Conservation (phyloP, 106 monocot genomes). For the Dioscorea alata region DNA sequence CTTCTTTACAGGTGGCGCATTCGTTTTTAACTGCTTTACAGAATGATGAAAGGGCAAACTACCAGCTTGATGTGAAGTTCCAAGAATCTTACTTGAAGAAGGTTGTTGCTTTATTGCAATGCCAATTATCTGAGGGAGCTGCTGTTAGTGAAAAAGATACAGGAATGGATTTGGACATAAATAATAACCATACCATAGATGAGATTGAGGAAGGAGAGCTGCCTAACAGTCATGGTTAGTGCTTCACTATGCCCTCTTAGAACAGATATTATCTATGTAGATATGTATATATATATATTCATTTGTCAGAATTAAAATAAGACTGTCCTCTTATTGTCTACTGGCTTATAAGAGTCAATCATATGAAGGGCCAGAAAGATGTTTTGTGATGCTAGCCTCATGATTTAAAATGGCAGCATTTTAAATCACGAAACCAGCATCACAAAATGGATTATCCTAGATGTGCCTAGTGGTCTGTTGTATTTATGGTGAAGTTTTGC, state of each 20-base stretch:
- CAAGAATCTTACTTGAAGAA: constrained; percentile 94
- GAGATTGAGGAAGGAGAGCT: constrained; percentile 97
- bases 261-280: too few species aligned
- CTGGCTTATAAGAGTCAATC: too few species aligned
- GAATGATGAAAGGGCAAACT: constrained; percentile 91
- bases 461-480: too few species aligned
- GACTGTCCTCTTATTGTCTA: too few species aligned
- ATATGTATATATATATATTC: too few species aligned
- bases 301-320: too few species aligned
- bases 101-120: constrained; percentile 70
- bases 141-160: constrained; percentile 18
- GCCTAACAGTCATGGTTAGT: constrained; percentile 76
- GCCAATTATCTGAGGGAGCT: constrained; percentile 92
- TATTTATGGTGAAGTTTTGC: too few species aligned
- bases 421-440: too few species aligned
- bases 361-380: too few species aligned
- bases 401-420: too few species aligned
- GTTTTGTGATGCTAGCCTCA: too few species aligned
- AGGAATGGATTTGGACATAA: constrained; percentile 9
- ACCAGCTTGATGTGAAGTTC: constrained; percentile 97
- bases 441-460: too few species aligned
- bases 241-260: background rate
- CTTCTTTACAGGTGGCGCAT: constrained; percentile 63
- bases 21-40: constrained; percentile 94
- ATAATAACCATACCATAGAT: constrained; percentile 21